Evolutionary conservation across 202 grass and related monocot species (phyloP), one percentile per base, ranked within the genome.

Genomic region (Carex arenaria): DNA sequence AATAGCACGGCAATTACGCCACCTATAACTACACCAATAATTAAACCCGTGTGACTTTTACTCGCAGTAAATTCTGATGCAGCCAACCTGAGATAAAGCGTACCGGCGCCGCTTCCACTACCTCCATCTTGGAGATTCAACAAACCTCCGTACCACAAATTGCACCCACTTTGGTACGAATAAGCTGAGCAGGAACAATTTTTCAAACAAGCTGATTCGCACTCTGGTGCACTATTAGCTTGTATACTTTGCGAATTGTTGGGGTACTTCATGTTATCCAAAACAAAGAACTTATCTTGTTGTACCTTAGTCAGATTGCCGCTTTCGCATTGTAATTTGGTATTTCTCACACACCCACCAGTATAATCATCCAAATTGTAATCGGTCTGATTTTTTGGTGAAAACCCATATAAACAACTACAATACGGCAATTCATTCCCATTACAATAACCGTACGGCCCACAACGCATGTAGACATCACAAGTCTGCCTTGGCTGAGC

Each of bases 291-390:
- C 70, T 92, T 43, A 73, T 83, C 43, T 12, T 81, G 9, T 32
- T 69, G 28, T 64, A 2, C 59, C 53, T 73, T 69, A 17, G 3
- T 89, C 1, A 64, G 69, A 3, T 78, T 54, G 5, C 85, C 79
- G n/a, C 12, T 77, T 64, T 55, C 84, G 10, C 65, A 77, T 81
- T 80, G 71, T 51, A 89, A 78, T 19, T 38, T 15, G 54, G 11
- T 43, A 65, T 87, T 85, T 79, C 84, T 92, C 38, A 78, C 78
- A 80, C 90, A 92, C 47, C 90, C 87, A 53, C 81, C 87, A 4
- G 72, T 67, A 70, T 85, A 78, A 40, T 88, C 83, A 51, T 23
- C 72, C 7, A 83, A 52, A 53, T 63, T 54, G 47, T 60, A 88
- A 64, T 80, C 65, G 8, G 0, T 17, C 0, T 7, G 4, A 0